A percentile compares a stretch with the other conserved stretches of the same genome.
Evolutionary conservation across 139 green algal genomes (phyloP).

Genomic region (Helicosporidium sp.): DNA sequence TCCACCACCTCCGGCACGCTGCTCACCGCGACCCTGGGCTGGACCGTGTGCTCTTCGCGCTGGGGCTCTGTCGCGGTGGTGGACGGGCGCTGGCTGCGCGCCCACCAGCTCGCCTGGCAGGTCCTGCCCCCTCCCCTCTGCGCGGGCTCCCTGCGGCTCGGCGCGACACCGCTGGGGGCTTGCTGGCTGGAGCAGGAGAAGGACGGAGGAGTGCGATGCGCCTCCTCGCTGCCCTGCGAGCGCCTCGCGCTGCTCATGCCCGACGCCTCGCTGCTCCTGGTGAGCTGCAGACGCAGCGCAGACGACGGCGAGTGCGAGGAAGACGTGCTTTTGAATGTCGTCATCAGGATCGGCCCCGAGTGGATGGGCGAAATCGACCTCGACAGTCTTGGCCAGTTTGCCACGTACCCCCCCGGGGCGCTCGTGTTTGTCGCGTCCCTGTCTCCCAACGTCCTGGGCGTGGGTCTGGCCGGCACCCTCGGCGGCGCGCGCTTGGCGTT

Average conservation of each 20-base stretch:
- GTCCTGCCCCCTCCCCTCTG: slow-evolving; percentile 73
- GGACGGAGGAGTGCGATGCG: too few relatives aligned
- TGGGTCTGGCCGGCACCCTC: background rate
- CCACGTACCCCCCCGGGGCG: too few relatives aligned
- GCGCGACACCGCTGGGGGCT: too few relatives aligned
- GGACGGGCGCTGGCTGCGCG: slow-evolving; percentile 47
- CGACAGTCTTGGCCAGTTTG: too few relatives aligned
- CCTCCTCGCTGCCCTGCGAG: slow-evolving; percentile 13
- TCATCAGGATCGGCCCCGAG: too few relatives aligned
- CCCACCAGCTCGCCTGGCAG: slow-evolving; percentile 52
- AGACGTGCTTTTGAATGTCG: background rate
- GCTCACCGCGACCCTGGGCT: too few relatives aligned
- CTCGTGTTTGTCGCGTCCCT: background rate
- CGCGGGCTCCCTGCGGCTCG: slow-evolving; percentile 22
- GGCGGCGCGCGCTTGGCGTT: background rate
- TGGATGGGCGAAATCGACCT: background rate
- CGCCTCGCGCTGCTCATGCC: slow-evolving; percentile 29
- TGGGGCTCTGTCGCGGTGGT: slow-evolving; percentile 61
- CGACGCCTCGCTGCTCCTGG: slow-evolving; percentile 32
- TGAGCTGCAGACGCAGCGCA: slow-evolving; percentile 1
- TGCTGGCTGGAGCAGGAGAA: too few relatives aligned
- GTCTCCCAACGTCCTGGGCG: background rate
- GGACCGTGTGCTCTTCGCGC: too few relatives aligned
- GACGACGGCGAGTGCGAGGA: background rate
- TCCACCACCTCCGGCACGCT: too few relatives aligned